Conservation (phyloP, 2,329 filamentous ascomycete genomes). For the Pseudonectria foliicola region DNA sequence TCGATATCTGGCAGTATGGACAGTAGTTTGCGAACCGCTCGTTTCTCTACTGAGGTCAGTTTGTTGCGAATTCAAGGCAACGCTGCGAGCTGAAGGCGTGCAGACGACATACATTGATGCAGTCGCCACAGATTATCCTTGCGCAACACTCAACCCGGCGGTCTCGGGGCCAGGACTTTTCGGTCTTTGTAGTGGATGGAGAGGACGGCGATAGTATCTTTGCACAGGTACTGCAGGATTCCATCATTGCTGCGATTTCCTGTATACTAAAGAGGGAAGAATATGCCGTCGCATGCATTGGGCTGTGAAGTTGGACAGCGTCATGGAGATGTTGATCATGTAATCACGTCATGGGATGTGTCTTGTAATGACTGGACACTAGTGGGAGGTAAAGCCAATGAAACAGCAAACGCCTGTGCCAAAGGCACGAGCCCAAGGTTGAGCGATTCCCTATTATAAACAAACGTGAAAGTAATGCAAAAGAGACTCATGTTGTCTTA, state of each 20-base stretch:
- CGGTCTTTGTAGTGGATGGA: slow-evolving; percentile 50
- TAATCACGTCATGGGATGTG: too few relatives aligned
- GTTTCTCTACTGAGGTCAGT: slow-evolving; percentile 43
- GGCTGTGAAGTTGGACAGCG: too few relatives aligned
- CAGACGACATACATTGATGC: slow-evolving; percentile 49
- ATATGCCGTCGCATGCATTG: slow-evolving; percentile 1
- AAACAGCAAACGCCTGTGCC: too few relatives aligned
- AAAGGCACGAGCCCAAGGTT: too few relatives aligned
- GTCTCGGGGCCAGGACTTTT: slow-evolving; percentile 43
- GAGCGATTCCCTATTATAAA: too few relatives aligned
- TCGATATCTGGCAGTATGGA: slow-evolving; percentile 72
- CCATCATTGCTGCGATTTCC: slow-evolving; percentile 19
- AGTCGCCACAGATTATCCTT: slow-evolving; percentile 64
- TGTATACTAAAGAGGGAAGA: neutral
- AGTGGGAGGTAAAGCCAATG: too few relatives aligned
- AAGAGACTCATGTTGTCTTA: too few relatives aligned
- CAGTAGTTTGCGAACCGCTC: slow-evolving; percentile 59
- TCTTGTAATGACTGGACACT: too few relatives aligned
- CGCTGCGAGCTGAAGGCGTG: neutral
- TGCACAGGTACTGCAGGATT: slow-evolving; percentile 65
- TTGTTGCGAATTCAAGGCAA: neutral
- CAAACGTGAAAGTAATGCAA: too few relatives aligned
- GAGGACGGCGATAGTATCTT: slow-evolving; percentile 49
- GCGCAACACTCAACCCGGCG: slow-evolving; percentile 62
- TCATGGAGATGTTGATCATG: too few relatives aligned